Evolutionary conservation across 768 basidiomycete species (phyloP), one percentile per base, ranked within the genome.

Genomic region (Russula lepida): DNA sequence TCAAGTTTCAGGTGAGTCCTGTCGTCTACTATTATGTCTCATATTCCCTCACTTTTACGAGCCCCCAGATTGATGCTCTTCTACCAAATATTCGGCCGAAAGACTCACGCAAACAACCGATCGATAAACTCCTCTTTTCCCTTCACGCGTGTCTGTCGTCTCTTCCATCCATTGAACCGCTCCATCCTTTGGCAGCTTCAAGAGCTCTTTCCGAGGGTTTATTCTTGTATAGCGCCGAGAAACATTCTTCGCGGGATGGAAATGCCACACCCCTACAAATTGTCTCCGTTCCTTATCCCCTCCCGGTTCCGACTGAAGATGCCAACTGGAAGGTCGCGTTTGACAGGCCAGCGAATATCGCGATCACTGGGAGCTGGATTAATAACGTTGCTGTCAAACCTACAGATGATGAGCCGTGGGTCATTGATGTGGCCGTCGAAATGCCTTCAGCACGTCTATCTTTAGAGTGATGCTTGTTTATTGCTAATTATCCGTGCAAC

Each of bases 271-370:
- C 58, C 1, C 49, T 41, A 15, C 51, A 48, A 13, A 63, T 54
- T 6, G 71, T 90, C 11, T 75, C 83, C 2, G 81, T 92, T 0
- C 86, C 89, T 0, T 90, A 86, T 68, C 79, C 84, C 1, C 68
- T 79, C 0, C 92, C 92, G 0, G 74, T 81, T 25, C 91, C 90
- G 0, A 78, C 83, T 0, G 82, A 87, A 69, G 88, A 90, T 37
- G 84, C 85, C 0, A 92, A 94, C 58, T 97, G 93, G 93, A 92
- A 84, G 54, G 85, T 97, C 23, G 79, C 84, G 0, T 97, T 89
- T 68, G 84, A 88, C 64, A 80, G 78, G 47, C 95, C 94, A 1
- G 78, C 74, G 27, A 89, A 92, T 59, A 82, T 95, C 21, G 77
- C 82, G 6, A 73, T 98, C 3, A 84, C 86, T 1, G 94, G 95